A percentile compares a stretch with the other conserved stretches of the same genome.
These are phyloP conservation scores for Nepenthes alata DNA, from an alignment of 179 eudicot species.

Conservation along the genomic window DNA sequence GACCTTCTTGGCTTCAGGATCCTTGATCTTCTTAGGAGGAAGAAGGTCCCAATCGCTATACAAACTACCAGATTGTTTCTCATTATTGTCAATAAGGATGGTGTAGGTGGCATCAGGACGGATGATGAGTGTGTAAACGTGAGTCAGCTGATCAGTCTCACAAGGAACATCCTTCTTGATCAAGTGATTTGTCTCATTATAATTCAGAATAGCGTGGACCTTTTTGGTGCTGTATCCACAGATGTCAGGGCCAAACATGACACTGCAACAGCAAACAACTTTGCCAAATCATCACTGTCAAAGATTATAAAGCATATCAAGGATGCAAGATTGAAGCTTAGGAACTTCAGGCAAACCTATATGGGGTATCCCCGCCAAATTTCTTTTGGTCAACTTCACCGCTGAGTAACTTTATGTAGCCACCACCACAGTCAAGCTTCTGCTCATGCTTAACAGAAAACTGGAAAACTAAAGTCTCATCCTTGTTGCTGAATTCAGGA, in stretches of 20 bases:
- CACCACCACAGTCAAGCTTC: constrained; percentile 98
- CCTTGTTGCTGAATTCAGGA: constrained; percentile 95
- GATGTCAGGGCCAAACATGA: constrained; percentile 98
- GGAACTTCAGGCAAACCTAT: constrained; percentile 37
- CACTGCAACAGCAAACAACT: constrained; percentile 32
- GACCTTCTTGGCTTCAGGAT: constrained; percentile 91
- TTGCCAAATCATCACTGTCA: neutral
- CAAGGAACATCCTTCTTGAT: constrained; percentile 97
- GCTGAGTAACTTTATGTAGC: constrained; percentile 92
- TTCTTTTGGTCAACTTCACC: constrained; percentile 78
- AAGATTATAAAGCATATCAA: neutral
- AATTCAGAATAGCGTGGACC: constrained; percentile 79
- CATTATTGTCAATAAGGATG: constrained; percentile 79
- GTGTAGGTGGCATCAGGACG: constrained; percentile 92
- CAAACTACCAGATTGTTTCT: constrained; percentile 77
- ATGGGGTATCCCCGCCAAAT: constrained; percentile 90
- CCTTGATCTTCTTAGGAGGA: constrained; percentile 79
- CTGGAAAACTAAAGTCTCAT: constrained; percentile 78
- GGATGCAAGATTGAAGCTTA: neutral
- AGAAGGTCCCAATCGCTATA: constrained; percentile 76
- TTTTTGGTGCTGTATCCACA: constrained; percentile 94
- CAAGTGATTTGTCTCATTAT: constrained; percentile 67
- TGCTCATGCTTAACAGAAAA: constrained; percentile 93
- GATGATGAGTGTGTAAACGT: constrained; percentile 81
- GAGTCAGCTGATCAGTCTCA: constrained; percentile 90